Percentiles rank a stretch among this genome's conserved stretches.
Evolutionary conservation across 1,139 yeast genomes (phyloP).

Genomic region (Taphrina betulina): DNA sequence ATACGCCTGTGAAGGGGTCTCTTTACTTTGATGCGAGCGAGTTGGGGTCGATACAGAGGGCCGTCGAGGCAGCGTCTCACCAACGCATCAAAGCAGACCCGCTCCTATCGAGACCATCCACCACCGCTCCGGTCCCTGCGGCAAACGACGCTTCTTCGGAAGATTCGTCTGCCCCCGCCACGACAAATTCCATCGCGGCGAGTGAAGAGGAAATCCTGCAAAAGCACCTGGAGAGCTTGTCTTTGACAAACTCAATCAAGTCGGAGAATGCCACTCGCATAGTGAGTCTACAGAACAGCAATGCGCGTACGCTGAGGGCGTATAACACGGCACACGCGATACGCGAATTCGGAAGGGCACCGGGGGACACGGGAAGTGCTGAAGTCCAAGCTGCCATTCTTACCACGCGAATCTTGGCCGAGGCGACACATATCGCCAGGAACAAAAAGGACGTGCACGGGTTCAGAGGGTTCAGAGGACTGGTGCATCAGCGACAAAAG

Average conservation of each 20-base stretch:
- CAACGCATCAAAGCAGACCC: conserved; percentile 6
- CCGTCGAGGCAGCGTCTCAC: conserved; percentile 1
- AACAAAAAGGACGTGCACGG: conserved; percentile 72
- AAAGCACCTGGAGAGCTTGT: background rate
- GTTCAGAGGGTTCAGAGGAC: conserved; percentile 67
- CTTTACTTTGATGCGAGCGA: conserved; percentile 7
- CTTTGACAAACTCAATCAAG: conserved; percentile 50
- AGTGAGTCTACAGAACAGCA: conserved; percentile 69
- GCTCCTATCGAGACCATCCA: background rate
- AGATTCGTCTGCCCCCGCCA: background rate
- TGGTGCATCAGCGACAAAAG: conserved; percentile 85
- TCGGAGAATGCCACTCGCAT: conserved; percentile 71
- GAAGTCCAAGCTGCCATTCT: conserved; percentile 93
- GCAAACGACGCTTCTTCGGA: background rate
- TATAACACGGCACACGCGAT: conserved; percentile 66
- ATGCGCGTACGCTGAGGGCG: conserved; percentile 57
- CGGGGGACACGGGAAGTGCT: conserved; percentile 90
- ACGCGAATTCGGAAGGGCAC: conserved; percentile 73
- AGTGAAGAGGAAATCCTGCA: conserved; percentile 1
- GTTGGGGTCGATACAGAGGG: conserved; percentile 1
- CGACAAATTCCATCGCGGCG: background rate
- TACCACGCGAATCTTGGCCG: conserved; percentile 74
- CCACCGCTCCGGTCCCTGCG: background rate
- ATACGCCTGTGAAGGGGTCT: background rate
- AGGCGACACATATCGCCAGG: conserved; percentile 70